phyloP scores from a whole-genome alignment of 306 rosid genomes.

The Geum urbanum region DNA sequence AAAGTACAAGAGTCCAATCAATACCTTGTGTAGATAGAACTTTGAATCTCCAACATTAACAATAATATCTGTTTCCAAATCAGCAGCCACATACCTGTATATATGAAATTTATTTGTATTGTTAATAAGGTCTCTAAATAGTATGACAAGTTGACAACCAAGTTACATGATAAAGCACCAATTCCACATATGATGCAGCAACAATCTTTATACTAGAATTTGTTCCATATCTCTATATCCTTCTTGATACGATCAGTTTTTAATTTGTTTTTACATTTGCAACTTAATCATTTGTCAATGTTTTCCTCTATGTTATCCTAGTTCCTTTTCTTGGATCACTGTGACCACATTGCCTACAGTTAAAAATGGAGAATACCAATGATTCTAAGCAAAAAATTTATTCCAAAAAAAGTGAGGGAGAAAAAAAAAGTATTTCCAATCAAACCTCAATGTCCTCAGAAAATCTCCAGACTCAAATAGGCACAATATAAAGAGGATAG shows the following conservation, averaged over 20 bases:
- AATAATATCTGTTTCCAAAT: slow-evolving; percentile 68
- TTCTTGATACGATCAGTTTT: neutral
- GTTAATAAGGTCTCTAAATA: slow-evolving; percentile 6
- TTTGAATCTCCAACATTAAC: slow-evolving; percentile 60
- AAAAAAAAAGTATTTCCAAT: neutral
- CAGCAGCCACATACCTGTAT: slow-evolving; percentile 85
- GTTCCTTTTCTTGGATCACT: neutral
- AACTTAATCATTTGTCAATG: neutral
- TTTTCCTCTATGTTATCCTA: slow-evolving; percentile 1
- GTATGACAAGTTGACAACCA: neutral
- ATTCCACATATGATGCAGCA: neutral
- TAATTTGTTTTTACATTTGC: neutral
- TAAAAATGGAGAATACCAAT: neutral
- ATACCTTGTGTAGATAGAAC: slow-evolving; percentile 86
- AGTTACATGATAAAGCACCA: neutral
- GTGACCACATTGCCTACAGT: neutral
- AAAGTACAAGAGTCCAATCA: slow-evolving; percentile 13
- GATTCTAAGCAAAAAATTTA: neutral
- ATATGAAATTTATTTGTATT: slow-evolving; percentile 1
- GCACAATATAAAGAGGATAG: neutral
- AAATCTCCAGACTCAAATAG: neutral
- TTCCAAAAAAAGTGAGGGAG: neutral
- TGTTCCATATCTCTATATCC: neutral
- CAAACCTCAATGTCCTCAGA: neutral
- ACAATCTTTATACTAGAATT: neutral